Conservation (phyloP, 306 rosid species). For the Geum urbanum region DNA sequence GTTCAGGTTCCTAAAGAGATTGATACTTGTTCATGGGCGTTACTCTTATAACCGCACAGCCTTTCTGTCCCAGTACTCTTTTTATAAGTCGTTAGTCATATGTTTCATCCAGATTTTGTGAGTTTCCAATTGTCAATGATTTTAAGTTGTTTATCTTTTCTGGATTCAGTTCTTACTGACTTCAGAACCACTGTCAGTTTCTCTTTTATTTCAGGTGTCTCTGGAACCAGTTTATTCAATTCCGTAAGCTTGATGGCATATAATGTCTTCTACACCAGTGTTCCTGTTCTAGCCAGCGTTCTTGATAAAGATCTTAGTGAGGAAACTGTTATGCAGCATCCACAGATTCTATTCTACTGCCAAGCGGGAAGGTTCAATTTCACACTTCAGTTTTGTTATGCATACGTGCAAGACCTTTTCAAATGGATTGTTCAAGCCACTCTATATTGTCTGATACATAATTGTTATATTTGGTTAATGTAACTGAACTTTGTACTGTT, state of each 20-base stretch:
- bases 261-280: slow-evolving; percentile 96
- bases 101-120: slow-evolving; percentile 98
- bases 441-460: background rate
- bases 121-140: slow-evolving; percentile 34
- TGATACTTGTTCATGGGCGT: slow-evolving; percentile 96
- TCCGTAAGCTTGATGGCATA: slow-evolving; percentile 99
- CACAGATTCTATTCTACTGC: slow-evolving; percentile 96
- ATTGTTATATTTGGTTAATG: background rate
- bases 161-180: slow-evolving; percentile 37
- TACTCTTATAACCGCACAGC: slow-evolving; percentile 98
- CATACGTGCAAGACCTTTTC: background rate
- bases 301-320: slow-evolving; percentile 97
- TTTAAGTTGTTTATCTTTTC: slow-evolving; percentile 8
- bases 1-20: slow-evolving; percentile 84
- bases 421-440: background rate
- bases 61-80: slow-evolving; percentile 92
- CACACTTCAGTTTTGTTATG: slow-evolving; percentile 19
- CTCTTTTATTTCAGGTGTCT: slow-evolving; percentile 96
- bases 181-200: slow-evolving; percentile 55
- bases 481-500: slow-evolving; percentile 14
- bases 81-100: slow-evolving; percentile 84
- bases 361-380: slow-evolving; percentile 89
- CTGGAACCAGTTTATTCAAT: slow-evolving; percentile 98
- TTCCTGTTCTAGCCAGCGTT: slow-evolving; percentile 88
- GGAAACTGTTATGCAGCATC: slow-evolving; percentile 98